These are phyloP conservation scores for Aurinia saxatilis DNA, from an alignment of 345 rosid species.

Conservation along the genomic window DNA sequence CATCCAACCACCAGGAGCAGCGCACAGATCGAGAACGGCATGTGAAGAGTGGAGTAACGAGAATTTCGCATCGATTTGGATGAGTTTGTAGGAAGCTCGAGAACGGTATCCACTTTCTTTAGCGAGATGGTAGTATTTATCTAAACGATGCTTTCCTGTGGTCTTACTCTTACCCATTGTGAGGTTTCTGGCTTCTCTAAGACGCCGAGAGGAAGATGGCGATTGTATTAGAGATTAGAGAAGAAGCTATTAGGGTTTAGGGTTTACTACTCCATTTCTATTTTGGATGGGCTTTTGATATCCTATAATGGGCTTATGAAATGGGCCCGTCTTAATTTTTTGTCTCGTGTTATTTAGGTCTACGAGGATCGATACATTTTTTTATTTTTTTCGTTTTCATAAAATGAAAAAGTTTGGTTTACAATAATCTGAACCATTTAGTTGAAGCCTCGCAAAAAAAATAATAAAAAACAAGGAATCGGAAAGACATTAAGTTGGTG, in stretches of 20 bases:
- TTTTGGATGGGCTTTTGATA: too few relatives aligned
- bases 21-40: conserved; percentile 89
- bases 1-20: conserved; percentile 99
- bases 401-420: too few relatives aligned
- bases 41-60: conserved; percentile 52
- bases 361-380: too few relatives aligned
- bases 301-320: too few relatives aligned
- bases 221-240: too few relatives aligned
- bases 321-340: too few relatives aligned
- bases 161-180: conserved; percentile 67
- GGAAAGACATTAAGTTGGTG: too few relatives aligned
- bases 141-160: conserved; percentile 80
- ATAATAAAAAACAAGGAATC: too few relatives aligned
- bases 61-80: conserved; percentile 74
- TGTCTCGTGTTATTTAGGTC: too few relatives aligned
- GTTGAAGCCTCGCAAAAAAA: too few relatives aligned
- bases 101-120: conserved; percentile 95
- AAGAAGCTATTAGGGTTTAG: conserved; percentile 3
- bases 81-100: conserved; percentile 85
- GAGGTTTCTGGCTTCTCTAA: neutral
- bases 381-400: too few relatives aligned
- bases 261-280: neutral
- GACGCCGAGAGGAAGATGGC: neutral
- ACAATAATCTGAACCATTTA: too few relatives aligned
- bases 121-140: conserved; percentile 71